A percentile compares a stretch with the other conserved stretches of the same genome.
Conservation (phyloP, 192 early-diverging fungal species). For the Coemansia nantahalensis region DNA sequence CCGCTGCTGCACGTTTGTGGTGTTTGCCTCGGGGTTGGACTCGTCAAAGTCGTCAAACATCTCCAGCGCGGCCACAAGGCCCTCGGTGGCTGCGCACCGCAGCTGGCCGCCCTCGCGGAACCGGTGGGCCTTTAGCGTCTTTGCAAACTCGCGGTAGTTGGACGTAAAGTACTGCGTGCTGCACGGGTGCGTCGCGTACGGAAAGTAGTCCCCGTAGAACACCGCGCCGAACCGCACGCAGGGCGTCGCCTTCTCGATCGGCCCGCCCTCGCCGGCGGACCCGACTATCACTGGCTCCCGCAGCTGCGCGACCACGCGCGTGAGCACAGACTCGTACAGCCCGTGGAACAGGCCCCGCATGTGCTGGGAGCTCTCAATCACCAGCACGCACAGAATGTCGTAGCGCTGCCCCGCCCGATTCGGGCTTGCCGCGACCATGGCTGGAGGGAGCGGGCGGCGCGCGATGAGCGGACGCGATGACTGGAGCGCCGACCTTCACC, state of each 20-base stretch:
- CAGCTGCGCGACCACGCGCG: slow-evolving; percentile 42
- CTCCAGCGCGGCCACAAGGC: slow-evolving; percentile 48
- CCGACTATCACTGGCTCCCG: slow-evolving; percentile 39
- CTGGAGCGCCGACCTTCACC: no score
- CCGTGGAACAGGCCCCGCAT: slow-evolving; percentile 43
- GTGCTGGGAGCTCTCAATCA: slow-evolving; percentile 50
- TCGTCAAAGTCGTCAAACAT: slow-evolving; percentile 54
- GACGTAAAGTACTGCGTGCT: slow-evolving; percentile 54
- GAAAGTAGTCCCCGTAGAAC: slow-evolving; percentile 54
- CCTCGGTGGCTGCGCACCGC: slow-evolving; percentile 47
- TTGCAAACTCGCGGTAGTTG: slow-evolving; percentile 52
- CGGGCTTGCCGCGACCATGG: slow-evolving; percentile 43
- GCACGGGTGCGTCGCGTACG: slow-evolving; percentile 43
- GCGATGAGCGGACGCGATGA: no score
- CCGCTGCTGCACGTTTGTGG: slow-evolving; percentile 46
- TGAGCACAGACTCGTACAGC: slow-evolving; percentile 47
- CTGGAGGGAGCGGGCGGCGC: neutral
- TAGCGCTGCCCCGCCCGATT: slow-evolving; percentile 46
- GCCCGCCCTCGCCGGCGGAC: slow-evolving; percentile 20
- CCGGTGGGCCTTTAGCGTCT: slow-evolving; percentile 44
- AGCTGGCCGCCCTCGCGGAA: slow-evolving; percentile 48
- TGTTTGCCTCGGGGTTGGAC: slow-evolving; percentile 43
- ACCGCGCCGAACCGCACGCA: slow-evolving; percentile 50
- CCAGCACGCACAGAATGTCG: slow-evolving; percentile 53
- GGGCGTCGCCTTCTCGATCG: slow-evolving; percentile 42